These are phyloP conservation scores for Auxenochlorella pyrenoidosa DNA, from an alignment of 139 green algal species.

Conservation along the genomic window DNA sequence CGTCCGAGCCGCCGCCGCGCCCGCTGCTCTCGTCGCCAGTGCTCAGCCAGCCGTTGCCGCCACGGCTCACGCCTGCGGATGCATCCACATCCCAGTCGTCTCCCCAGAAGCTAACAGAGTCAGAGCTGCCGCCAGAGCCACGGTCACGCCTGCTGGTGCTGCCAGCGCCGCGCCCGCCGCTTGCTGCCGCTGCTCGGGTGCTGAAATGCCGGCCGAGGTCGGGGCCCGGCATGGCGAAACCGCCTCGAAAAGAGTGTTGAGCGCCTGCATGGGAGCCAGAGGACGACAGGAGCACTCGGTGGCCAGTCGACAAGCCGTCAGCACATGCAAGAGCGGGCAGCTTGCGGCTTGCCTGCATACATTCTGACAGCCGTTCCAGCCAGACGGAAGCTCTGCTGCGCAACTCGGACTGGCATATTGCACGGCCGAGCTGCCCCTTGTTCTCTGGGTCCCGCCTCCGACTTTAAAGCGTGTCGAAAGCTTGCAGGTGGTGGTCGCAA, in stretches of 20 bases:
- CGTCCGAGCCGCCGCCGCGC: background rate
- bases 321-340: background rate
- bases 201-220: background rate
- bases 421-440: too few species aligned
- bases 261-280: background rate
- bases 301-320: background rate
- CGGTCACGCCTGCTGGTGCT: background rate
- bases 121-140: background rate
- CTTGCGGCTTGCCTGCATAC: background rate
- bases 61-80: background rate
- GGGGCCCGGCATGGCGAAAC: background rate
- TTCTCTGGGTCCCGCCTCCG: too few species aligned
- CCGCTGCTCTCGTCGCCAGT: background rate
- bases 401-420: background rate
- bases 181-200: too few species aligned
- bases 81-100: background rate
- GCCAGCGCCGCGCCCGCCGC: background rate
- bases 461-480: too few species aligned
- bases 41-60: background rate
- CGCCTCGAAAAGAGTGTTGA: background rate
- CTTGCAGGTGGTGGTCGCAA: too few species aligned
- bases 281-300: background rate
- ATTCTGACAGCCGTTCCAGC: background rate
- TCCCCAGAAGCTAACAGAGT: background rate
- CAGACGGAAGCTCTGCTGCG: background rate